Base-by-base conservation (phyloP, 1,139 yeast species). In the Kazachstania sp. region DNA sequence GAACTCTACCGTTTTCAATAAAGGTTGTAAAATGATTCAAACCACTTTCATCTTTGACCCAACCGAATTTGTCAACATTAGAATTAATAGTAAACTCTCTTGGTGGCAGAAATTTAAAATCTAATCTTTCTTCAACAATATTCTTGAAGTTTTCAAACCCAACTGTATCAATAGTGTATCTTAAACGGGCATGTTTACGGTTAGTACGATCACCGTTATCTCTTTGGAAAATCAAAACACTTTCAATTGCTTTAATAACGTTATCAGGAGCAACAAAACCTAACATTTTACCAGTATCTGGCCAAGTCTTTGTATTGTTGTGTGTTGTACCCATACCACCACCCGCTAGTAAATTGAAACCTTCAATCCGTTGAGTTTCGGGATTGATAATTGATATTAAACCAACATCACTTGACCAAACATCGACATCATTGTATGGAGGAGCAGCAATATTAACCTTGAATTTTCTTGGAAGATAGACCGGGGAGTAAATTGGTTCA, bases 321-420 rank as follows among this genome's bases (percentile, higher is more conserved):
- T 90, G 97, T 34, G 97, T 90, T 37, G 95, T 78, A 60, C 97
- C 98, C 97, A 90, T 90, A 74, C 97, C 98, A 72, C 97, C 98
- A 67, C 97, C 97, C 52, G 83, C 95, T 53, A 85, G 75, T 45
- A 90, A 80, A 61, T 90, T 90, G 74, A 80, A 92, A 45, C 97
- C 98, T 46, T 52, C 52, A 68, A 68, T 47, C 64, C 66, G 49
- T 74, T 80, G 54, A 60, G 74, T 74, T 54, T 79, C 72, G 55
- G 78, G 76, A 59, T 83, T 86, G 41, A 87, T 81, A 63, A 90
- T 88, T 34, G 97, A 88, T 66, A 90, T 80, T 58, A 90, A 75
- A 55, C 97, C 98, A 59, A 90, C 78, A 70, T 90, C 98, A 66
- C 87, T 94, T 9, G 95, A 95, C 71, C 86, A 90, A 3, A 87